Evolutionary conservation across 306 rosid species (phyloP).

Genomic region (Prunus kanzakura): DNA sequence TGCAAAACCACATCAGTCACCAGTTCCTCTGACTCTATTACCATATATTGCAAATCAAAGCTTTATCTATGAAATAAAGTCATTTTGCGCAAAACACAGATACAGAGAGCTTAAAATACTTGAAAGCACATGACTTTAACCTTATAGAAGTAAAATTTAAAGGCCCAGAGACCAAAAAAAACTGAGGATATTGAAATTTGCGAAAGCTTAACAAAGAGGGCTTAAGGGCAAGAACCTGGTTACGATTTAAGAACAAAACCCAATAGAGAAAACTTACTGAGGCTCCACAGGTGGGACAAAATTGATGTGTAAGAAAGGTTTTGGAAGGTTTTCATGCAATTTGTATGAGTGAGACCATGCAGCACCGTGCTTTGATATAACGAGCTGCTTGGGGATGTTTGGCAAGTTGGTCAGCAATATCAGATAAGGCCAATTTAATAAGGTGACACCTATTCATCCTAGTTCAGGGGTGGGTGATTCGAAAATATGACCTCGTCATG

Average conservation of each 20-base stretch:
- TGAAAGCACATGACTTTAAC: background rate
- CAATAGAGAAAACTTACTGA: background rate
- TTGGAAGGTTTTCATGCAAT: too few species aligned
- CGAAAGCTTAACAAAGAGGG: background rate
- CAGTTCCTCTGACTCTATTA: background rate
- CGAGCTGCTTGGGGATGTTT: too few species aligned
- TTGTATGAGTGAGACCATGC: too few species aligned
- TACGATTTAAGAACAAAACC: background rate
- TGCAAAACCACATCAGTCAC: background rate
- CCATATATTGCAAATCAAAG: background rate
- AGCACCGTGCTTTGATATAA: too few species aligned
- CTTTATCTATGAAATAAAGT: background rate
- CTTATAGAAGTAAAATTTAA: background rate
- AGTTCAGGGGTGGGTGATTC: too few species aligned
- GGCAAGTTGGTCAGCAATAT: too few species aligned
- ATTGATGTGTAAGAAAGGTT: too few species aligned
- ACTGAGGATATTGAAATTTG: background rate
- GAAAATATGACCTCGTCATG: too few species aligned
- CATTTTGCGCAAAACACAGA: conserved; percentile 1
- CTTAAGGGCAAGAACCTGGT: background rate
- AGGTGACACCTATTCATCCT: too few species aligned
- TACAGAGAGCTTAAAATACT: background rate
- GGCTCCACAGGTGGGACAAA: too few species aligned
- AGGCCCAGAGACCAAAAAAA: background rate
- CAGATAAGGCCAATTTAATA: too few species aligned